phyloP scores from a whole-genome alignment of 768 basidiomycete species.

The Naematelia aurantialba region DNA sequence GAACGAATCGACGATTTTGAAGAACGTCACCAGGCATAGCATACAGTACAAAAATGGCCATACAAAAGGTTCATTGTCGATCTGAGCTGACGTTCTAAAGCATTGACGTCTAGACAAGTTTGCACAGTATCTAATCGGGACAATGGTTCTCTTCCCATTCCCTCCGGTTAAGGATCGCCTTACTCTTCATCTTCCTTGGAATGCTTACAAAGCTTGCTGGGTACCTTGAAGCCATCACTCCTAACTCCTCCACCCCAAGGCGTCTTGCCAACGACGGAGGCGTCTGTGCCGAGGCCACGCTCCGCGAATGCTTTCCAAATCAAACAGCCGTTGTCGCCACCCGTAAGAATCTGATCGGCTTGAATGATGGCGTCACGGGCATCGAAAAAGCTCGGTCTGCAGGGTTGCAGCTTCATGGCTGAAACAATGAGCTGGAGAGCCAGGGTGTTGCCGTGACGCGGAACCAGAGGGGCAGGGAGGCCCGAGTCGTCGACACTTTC shows the following conservation, averaged over 20 bases:
- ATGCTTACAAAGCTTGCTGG: conserved; percentile 51
- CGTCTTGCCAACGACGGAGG: conserved; percentile 67
- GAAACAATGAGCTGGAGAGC: conserved; percentile 73
- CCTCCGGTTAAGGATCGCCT: not conserved
- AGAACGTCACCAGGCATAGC: too few relatives aligned
- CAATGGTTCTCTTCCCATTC: not conserved
- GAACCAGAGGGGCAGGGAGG: conserved; percentile 62
- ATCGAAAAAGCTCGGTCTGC: conserved; percentile 81
- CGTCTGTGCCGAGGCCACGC: conserved; percentile 76
- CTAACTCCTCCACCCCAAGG: conserved; percentile 93
- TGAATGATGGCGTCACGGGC: conserved; percentile 85
- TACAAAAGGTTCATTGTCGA: not conserved
- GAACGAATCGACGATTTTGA: too few relatives aligned
- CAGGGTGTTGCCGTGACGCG: conserved; percentile 88
- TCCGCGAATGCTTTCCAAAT: conserved; percentile 81
- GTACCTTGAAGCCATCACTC: conserved; percentile 56
- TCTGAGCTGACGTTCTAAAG: too few relatives aligned
- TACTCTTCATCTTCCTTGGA: conserved; percentile 12
- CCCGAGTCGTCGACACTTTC: conserved; percentile 49
- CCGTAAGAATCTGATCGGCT: conserved; percentile 83
- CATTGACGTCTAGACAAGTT: too few relatives aligned
- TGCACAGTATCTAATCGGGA: not conserved
- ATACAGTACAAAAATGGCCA: not conserved
- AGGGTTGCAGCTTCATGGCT: conserved; percentile 93
- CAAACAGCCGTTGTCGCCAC: conserved; percentile 84